Evolutionary conservation across 495 filamentous ascomycete genomes (phyloP).

Genomic region (Glonium stellatum): DNA sequence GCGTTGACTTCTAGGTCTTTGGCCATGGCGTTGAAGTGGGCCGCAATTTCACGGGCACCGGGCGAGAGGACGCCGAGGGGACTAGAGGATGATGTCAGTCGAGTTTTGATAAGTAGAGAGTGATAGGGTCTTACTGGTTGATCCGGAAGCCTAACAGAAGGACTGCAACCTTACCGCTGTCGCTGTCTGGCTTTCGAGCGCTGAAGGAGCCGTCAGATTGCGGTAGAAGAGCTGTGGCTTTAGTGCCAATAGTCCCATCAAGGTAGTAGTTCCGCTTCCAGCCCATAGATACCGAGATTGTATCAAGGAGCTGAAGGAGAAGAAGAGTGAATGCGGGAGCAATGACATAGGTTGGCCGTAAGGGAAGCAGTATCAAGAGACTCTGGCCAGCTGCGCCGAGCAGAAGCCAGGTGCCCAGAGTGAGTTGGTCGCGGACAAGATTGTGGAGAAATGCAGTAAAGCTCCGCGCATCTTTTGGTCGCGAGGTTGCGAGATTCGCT

Average conservation of each 20-base stretch:
- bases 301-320: background rate
- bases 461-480: no score
- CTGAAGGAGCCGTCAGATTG: constrained; percentile 33
- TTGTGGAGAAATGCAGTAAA: background rate
- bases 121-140: constrained; percentile 34
- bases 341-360: background rate
- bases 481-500: no score
- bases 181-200: constrained; percentile 20
- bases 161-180: constrained; percentile 34
- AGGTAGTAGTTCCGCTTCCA: background rate
- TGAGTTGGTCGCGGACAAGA: constrained; percentile 1
- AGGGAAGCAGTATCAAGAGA: background rate
- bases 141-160: constrained; percentile 39
- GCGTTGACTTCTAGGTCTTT: constrained; percentile 3
- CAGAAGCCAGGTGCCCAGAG: background rate
- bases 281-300: background rate
- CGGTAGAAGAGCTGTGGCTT: constrained; percentile 37
- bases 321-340: background rate
- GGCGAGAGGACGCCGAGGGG: constrained; percentile 21
- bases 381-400: background rate
- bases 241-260: constrained; percentile 12
- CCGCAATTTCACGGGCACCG: constrained; percentile 11
- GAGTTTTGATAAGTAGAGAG: background rate
- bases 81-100: background rate
- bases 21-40: constrained; percentile 16